These are phyloP conservation scores for Mycena latifolia DNA, from an alignment of 768 basidiomycete genomes.

Conservation along the genomic window DNA sequence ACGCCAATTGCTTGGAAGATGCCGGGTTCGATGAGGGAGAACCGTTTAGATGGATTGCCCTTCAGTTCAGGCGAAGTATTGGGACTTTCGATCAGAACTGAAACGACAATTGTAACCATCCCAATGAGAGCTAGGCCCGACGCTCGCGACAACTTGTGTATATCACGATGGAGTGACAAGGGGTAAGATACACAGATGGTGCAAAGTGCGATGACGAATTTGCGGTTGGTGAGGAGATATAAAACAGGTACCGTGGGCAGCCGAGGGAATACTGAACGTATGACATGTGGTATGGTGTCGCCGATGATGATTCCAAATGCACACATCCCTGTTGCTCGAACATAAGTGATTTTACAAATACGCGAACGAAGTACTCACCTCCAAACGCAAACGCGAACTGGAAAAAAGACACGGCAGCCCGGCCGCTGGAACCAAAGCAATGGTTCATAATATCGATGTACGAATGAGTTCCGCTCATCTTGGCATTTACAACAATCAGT, in stretches of 20 bases:
- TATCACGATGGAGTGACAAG: constrained; percentile 95
- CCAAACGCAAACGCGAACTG: constrained; percentile 99
- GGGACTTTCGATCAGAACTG: constrained; percentile 87
- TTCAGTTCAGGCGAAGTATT: constrained; percentile 79
- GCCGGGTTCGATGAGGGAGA: constrained; percentile 82
- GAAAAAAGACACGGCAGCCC: constrained; percentile 95
- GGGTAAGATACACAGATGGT: constrained; percentile 94
- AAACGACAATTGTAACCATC: constrained; percentile 93
- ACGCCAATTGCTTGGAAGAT: constrained; percentile 97
- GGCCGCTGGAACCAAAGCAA: constrained; percentile 92
- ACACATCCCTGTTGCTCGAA: constrained; percentile 84
- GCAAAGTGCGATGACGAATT: constrained; percentile 90
- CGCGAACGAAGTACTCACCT: constrained; percentile 59
- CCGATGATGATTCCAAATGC: constrained; percentile 99
- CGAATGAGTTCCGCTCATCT: constrained; percentile 91
- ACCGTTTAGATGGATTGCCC: constrained; percentile 81
- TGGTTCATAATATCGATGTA: constrained; percentile 96
- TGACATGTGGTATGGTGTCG: constrained; percentile 96
- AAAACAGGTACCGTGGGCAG: constrained; percentile 78
- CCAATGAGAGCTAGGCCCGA: constrained; percentile 91
- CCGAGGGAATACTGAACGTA: constrained; percentile 86
- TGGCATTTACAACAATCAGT: constrained; percentile 95
- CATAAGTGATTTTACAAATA: constrained; percentile 24
- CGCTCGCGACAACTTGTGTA: constrained; percentile 95
- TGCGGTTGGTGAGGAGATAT: constrained; percentile 83